These are phyloP conservation scores for Panellus pusillus DNA, from an alignment of 768 basidiomycete species.

Conservation along the genomic window DNA sequence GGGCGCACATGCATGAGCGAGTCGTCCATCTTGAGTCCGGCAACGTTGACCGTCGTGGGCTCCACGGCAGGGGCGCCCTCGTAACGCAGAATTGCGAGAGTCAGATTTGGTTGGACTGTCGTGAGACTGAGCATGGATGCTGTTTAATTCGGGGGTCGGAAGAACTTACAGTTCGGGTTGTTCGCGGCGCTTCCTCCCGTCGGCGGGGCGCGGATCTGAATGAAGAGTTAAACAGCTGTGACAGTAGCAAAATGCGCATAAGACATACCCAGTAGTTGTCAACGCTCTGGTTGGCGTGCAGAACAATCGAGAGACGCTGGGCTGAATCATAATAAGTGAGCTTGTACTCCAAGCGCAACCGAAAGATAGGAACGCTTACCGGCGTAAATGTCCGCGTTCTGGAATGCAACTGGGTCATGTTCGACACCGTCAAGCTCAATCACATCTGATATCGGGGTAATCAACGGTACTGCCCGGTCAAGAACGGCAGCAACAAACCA, in stretches of 20 bases:
- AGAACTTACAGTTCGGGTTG: constrained; percentile 28
- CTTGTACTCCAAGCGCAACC: not conserved
- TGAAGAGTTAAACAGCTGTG: not conserved
- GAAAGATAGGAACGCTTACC: constrained; percentile 23
- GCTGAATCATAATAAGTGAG: constrained; percentile 18
- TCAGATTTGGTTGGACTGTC: constrained; percentile 26
- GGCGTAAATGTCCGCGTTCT: constrained; percentile 43
- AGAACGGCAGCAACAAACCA: constrained; percentile 9
- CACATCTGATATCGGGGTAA: constrained; percentile 15
- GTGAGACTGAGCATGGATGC: not conserved
- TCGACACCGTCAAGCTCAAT: constrained; percentile 44
- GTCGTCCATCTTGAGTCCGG: constrained; percentile 27
- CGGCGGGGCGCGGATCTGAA: constrained; percentile 32
- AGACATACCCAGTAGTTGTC: constrained; percentile 41
- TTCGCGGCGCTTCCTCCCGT: constrained; percentile 26
- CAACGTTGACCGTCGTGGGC: constrained; percentile 29
- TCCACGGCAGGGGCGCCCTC: constrained; percentile 33
- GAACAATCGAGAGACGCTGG: constrained; percentile 37
- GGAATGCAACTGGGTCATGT: constrained; percentile 38
- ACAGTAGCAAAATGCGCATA: not conserved
- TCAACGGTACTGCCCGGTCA: not conserved
- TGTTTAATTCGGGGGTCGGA: too few relatives aligned
- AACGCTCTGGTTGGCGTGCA: constrained; percentile 42
- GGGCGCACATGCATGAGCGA: constrained; percentile 30
- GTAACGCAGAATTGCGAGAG: constrained; percentile 39